Conservation (phyloP, 1,284 basidiomycete genomes). For the Marasmius sp. region DNA sequence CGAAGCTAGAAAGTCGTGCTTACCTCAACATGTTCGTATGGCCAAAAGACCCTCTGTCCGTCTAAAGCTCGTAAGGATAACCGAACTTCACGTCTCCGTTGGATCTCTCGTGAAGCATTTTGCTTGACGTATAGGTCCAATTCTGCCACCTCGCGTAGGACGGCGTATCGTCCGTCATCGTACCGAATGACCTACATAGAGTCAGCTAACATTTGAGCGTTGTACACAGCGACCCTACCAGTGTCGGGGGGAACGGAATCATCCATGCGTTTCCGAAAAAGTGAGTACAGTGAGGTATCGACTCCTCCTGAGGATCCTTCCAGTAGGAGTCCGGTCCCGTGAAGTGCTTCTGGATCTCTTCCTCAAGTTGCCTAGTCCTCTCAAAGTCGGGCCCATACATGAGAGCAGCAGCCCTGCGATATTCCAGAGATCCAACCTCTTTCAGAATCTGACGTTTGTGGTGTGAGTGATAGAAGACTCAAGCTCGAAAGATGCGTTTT, state of each 20-base stretch:
- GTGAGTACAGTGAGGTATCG: slow-evolving; percentile 38
- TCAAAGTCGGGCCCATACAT: slow-evolving; percentile 47
- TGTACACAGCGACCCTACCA: slow-evolving; percentile 40
- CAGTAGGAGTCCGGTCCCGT: slow-evolving; percentile 74
- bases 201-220: neutral
- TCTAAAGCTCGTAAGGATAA: slow-evolving; percentile 71
- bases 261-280: slow-evolving; percentile 78
- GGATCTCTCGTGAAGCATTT: slow-evolving; percentile 56
- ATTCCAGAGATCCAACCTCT: slow-evolving; percentile 58
- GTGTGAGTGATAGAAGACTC: neutral
- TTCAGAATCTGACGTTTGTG: slow-evolving; percentile 52
- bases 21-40: slow-evolving; percentile 61
- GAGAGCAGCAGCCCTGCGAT: slow-evolving; percentile 49
- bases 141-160: slow-evolving; percentile 50
- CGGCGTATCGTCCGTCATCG: slow-evolving; percentile 58
- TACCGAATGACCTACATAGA: slow-evolving; percentile 63
- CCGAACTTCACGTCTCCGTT: slow-evolving; percentile 59
- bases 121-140: slow-evolving; percentile 65
- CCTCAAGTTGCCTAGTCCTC: slow-evolving; percentile 45
- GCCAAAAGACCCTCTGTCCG: slow-evolving; percentile 63
- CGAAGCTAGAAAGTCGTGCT: slow-evolving; percentile 15
- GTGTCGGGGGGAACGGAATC: slow-evolving; percentile 75
- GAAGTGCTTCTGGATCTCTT: slow-evolving; percentile 53
- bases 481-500: slow-evolving; percentile 12
- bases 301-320: slow-evolving; percentile 37